phyloP scores from a whole-genome alignment of 441 rosid species.

The Populus trichocarpa region DNA sequence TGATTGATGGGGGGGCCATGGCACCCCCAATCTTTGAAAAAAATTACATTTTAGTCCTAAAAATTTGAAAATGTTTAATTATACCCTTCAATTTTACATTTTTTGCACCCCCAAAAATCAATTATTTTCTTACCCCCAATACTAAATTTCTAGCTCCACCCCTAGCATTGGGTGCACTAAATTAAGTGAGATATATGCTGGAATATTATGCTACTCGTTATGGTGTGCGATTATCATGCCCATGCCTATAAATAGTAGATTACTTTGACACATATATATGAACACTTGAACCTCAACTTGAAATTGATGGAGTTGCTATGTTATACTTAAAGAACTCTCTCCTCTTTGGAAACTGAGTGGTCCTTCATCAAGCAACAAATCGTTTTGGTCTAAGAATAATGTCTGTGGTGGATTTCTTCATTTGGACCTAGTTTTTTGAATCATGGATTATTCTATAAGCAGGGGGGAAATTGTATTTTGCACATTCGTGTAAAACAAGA shows the following conservation, averaged over 20 bases:
- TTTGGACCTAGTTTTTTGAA: too few relatives aligned
- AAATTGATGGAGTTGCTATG: background rate
- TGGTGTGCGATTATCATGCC: background rate
- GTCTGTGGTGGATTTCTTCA: background rate
- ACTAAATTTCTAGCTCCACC: background rate
- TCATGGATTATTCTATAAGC: background rate
- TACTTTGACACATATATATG: background rate
- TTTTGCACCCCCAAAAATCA: background rate
- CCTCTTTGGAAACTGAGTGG: background rate
- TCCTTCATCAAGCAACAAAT: background rate
- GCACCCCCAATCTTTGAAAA: background rate
- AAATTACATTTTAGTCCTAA: background rate
- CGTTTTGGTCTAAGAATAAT: too few relatives aligned
- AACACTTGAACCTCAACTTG: background rate
- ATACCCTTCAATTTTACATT: background rate
- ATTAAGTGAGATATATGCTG: background rate
- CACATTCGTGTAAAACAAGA: background rate
- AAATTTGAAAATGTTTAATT: too few relatives aligned
- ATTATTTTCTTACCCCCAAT: background rate
- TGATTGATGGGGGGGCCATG: background rate
- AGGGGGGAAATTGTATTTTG: background rate
- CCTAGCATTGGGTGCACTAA: background rate
- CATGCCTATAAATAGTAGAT: background rate
- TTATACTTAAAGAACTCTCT: background rate
- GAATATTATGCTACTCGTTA: background rate